Base-by-base conservation (phyloP, 2,329 filamentous ascomycete species). In the Aureobasidium sp. region DNA sequence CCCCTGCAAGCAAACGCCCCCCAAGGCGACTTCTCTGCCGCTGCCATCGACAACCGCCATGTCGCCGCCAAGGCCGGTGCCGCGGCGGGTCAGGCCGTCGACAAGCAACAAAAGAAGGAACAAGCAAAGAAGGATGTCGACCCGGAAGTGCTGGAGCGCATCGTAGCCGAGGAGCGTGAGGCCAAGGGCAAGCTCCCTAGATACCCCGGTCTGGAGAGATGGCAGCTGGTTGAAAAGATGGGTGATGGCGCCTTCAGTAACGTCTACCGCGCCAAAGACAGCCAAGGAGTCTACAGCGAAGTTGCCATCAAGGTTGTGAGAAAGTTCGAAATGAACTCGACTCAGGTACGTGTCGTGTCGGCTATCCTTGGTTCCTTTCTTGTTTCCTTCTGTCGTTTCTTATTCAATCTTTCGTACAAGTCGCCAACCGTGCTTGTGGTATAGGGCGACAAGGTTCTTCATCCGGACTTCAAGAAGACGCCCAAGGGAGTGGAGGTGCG, bases 181-280 rank as follows among this genome's bases (percentile, higher is more conserved):
- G 88, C 76, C 71, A 88, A 84, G 68, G 83, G 83, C 66, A 95
- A 90, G 70, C 84, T 97, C 65, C 91, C 93, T 35, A 80, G 76
- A 61, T 95, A 95, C 64, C 87, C 88, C 1, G 88, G 88, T 32
- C 74, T 95, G 34, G 89, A 95, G 62, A 76, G 90, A 64, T 98
- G 88, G 85, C 81, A 85, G 51, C 75, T 96, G 29, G 55, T 93
- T 49, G 90, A 95, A 72, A 97, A 97, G 79, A 98, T 98, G 91
- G 93, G 93, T 59, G 93, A 97, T 62, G 93, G 93, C 57, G 93
- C 93, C 56, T 98, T 98, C 78, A 97, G 91, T 76, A 97, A 97
- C 65, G 93, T 98, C 59, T 98, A 97, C 71, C 84, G 88, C 34
- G 93, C 93, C 32, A 80, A 79, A 61, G 93, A 98, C 68, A 77